Evolutionary conservation across 805 yeast species (phyloP), one percentile per base, ranked within the genome.

Genomic region (Clavispora asparagi): DNA sequence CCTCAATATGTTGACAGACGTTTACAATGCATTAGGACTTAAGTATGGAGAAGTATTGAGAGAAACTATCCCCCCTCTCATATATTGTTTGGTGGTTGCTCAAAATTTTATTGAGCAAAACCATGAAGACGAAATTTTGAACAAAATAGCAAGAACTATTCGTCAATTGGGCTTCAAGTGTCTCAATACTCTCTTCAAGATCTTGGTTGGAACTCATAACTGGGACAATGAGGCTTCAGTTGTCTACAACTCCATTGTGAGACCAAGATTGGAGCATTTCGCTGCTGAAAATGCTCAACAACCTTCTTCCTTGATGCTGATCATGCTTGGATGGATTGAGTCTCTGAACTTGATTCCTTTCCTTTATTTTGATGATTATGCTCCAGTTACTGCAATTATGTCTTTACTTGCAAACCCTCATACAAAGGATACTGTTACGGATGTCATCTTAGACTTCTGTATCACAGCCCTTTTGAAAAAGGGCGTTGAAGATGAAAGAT

Each of bases 251-350:
- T 59, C 68, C 23, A 70, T 89, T 19, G 68, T 92, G 12, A 56
- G 62, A 17, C 90, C 95, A 7, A 78, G 95, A 57, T 70, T 94
- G 54, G 70, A 50, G 1, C 69, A 74, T 11, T 92, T 92, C 63
- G 84, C 84, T 3, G 75, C 68, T 36, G 96, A 86, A 56, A 94
- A 92, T 61, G 69, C 85, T 29, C 95, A 89, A 59, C 89, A 85
- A 56, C 83, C 92, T 0, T 89, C 97, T 0, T 77, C 95, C 0
- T 61, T 92, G 39, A 67, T 91, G 78, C 78, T 73, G 46, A 60
- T 89, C 9, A 76, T 92, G 56, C 64, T 79, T 7, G 67, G 76
- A 8, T 78, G 95, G 82, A 60, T 71, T 19, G 64, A 60, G 16
- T 49, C 54, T 3, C 67, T 70, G 6, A 67, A 68, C 19, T 70